A percentile compares a stretch with the other conserved stretches of the same genome.
These are phyloP conservation scores for Helotiales sp. DNA, from an alignment of 2,329 filamentous ascomycete species.

Conservation along the genomic window DNA sequence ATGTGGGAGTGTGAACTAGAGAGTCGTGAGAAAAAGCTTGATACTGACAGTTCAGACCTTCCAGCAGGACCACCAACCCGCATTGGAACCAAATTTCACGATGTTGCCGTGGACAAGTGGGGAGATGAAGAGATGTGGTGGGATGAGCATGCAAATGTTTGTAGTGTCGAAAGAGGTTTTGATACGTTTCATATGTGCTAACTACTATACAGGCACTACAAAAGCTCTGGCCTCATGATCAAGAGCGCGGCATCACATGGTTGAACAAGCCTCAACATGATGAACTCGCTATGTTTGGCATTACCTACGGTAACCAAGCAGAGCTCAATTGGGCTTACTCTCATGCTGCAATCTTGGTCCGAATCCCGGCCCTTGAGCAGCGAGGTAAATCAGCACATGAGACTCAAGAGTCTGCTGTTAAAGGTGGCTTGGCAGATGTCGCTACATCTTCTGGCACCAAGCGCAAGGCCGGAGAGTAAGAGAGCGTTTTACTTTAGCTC, in stretches of 20 bases:
- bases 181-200: background rate
- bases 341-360: slow-evolving; percentile 16
- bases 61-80: background rate
- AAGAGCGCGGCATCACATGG: slow-evolving; percentile 6
- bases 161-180: background rate
- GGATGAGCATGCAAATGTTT: background rate
- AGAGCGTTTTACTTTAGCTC: too few relatives aligned
- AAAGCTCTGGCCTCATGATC: background rate
- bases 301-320: slow-evolving; percentile 6
- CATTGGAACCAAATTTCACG: slow-evolving; percentile 15
- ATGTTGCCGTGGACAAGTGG: slow-evolving; percentile 6
- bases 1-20: background rate
- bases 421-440: too few relatives aligned
- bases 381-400: too few relatives aligned
- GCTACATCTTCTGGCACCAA: too few relatives aligned
- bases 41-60: background rate
- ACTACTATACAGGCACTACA: background rate
- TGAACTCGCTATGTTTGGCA: slow-evolving; percentile 14
- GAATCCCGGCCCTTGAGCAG: slow-evolving; percentile 2
- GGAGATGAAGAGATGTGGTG: background rate
- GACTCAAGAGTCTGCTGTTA: too few relatives aligned
- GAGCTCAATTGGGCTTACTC: slow-evolving; percentile 21
- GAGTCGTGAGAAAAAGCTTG: background rate
- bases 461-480: too few relatives aligned
- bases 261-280: slow-evolving; percentile 12